Base-by-base conservation (phyloP, 2,329 filamentous ascomycete species). In the Aspergillus persii region DNA sequence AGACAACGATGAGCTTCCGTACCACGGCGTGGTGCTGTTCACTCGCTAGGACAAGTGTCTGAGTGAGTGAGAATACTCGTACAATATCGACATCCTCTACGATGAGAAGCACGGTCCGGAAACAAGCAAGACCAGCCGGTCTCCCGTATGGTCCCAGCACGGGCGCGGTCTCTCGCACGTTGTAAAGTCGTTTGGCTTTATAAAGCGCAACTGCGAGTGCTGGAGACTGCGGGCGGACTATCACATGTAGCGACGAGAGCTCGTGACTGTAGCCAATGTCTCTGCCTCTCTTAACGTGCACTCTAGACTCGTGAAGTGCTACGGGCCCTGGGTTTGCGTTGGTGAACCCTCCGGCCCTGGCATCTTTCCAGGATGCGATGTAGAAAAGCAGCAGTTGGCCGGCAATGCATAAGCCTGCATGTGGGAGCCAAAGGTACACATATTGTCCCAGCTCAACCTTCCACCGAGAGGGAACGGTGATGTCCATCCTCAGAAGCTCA, bases 1-100 rank as follows among this genome's bases (percentile, higher is more conserved):
- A 53, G 51, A 46, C 51, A 29, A 46, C 23, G 31, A 44, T 26
- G 26, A 53, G 36, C 36, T 44, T 27, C 51, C 51, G 51, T 29
- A 44, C 51, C 26, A 46, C 44, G 23, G 33, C 51, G 23, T 39
- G 36, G 23, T 44, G 36, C 31, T 46, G 51, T 44, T 53, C 23
- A 44, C 23, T 53, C 11, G 31, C 51, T 11, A n/a, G 36, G 51
- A 44, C 36, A 30, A 18, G 33, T 26, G 36, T 53, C 36, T 44
- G 51, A 11, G 29, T 46, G 18, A 53, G 39, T 9, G 30, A 53
- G 12, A 57, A 49, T 29, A 53, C 50, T 3, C 39, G 55, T 8
- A 26, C 44, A 23, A 53, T 48, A 39, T 41, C 50, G 30, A 53
- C 47, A 49, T 57, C 55, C 50, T 57, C 50, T 29, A 57, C 39